Base-by-base conservation (phyloP, 805 yeast species). In the Wickerhamiella cacticola region DNA sequence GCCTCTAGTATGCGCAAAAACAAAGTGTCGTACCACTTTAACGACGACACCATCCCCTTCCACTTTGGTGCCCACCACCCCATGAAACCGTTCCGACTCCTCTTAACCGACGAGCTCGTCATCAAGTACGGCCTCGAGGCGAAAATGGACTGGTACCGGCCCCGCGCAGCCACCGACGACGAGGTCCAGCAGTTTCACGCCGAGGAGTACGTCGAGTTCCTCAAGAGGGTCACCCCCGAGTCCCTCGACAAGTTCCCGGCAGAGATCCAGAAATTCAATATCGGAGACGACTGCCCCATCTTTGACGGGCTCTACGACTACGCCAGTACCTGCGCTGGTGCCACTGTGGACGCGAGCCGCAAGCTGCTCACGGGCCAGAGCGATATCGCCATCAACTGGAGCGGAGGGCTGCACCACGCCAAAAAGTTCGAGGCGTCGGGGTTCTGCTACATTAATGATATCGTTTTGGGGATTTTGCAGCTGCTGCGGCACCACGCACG, bases 61-160 rank as follows among this genome's bases (percentile, higher is more conserved):
- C 96, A 88, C 59, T 88, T 84, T 63, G 98, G 98, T 15, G 82
- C 84, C 1, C 75, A 79, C 51, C 98, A 89, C 64, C 98, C 98
- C n/a, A 89, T 89, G 98, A 89, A 89, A 63, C 98, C 98, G 13
- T 85, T 88, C 63, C 69, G 98, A 54, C 69, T 92, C 52, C 81
- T 87, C 88, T 73, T 89, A 40, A 89, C 98, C 0, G 96, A 89
- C 65, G 95, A 88, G 62, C 68, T 89, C 52, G 89, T 89, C 46
- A 75, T 81, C 28, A 79, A 82, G 12, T 89, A 92, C 64, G 85
- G 85, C 50, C 68, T 89, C 41, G 85, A 88, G 63, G 86, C 86
- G 58, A 74, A 79, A 55, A 85, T 89, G 96, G 97, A 92, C 60
- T 66, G 87, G 24, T 92, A 83, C 64, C 72, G 77, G 51, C 94